Base-by-base conservation (phyloP, 2,329 filamentous ascomycete species). In the Zymoseptoria pseudotritici region DNA sequence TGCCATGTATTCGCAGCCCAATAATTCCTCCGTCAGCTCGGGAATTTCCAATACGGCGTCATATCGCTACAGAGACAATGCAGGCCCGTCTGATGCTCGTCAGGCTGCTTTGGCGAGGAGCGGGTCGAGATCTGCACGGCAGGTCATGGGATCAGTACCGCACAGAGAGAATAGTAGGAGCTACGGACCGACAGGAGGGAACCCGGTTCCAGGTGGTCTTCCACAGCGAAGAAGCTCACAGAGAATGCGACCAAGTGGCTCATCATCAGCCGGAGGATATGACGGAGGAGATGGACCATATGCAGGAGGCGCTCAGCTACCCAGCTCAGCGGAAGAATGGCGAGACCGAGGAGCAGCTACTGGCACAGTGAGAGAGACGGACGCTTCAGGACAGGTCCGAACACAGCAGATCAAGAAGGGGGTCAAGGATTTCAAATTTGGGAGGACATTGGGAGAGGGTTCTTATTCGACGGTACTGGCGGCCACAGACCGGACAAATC, bases 381-480 rank as follows among this genome's bases (percentile, higher is more conserved):
- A 97, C 74, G 84, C 89, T 29, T 61, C 63, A 8, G 94, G 94
- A 20, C 89, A 90, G 66, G 86, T 90, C 2, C 82, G 96, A 8
- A 82, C 91, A 63, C 86, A 90, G 63, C 87, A 90, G 61, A 87
- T 97, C 57, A 97, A 97, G 75, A 99, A 99, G 73, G 94, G 94
- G 2, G 94, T 99, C 52, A 90, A 94, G 66, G 94, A 99, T 77
- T 99, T 99, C 75, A 88, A 87, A 46, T 99, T 99, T 76, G 92
- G 92, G 22, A 84, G 89, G 58, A 87, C 93, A 2, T 81, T 99
- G 2, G 94, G 94, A 60, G 94, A 99, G 76, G 94, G 94, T 24
- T 99, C 94, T 5, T 99, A 99, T 82, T 97, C 93, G 71, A 97
- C 92, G 8, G 94, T 99, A 46, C 86, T 94, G 65, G 85, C 94